These are phyloP conservation scores for Dendrocalamus latiflorus DNA, from an alignment of 202 grass and related monocot genomes.

Conservation along the genomic window DNA sequence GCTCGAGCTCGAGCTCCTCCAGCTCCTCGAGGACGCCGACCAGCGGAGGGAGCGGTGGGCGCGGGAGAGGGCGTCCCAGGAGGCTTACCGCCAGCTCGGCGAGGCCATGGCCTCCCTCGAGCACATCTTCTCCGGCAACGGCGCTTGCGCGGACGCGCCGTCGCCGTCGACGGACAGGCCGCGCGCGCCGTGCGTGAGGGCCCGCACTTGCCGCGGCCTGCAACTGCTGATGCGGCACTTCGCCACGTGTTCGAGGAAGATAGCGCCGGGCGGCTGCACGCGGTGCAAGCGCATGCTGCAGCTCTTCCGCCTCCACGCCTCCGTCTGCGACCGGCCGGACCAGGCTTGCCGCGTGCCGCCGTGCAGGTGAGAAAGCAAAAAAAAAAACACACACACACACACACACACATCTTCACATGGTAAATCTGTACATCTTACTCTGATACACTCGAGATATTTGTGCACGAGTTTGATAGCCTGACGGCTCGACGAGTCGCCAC, in stretches of 20 bases:
- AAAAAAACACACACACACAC: too few species aligned
- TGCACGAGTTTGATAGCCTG: neutral
- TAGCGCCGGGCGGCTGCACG: conserved; percentile 39
- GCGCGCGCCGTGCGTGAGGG: neutral
- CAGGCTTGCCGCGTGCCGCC: conserved; percentile 56
- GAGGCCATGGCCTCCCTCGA: conserved; percentile 62
- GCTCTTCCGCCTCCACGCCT: conserved; percentile 81
- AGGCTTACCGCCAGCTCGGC: conserved; percentile 47
- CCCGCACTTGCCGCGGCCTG: conserved; percentile 36
- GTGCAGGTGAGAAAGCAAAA: conserved; percentile 45
- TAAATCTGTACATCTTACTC: neutral
- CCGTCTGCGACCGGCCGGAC: conserved; percentile 44
- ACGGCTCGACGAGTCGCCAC: neutral
- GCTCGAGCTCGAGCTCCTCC: conserved; percentile 58
- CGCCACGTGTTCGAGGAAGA: conserved; percentile 42
- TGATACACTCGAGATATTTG: neutral
- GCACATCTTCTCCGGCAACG: conserved; percentile 33
- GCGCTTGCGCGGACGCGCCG: neutral
- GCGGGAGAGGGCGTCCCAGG: conserved; percentile 19
- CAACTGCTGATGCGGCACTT: conserved; percentile 59
- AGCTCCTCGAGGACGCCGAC: conserved; percentile 43
- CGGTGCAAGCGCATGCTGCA: conserved; percentile 65
- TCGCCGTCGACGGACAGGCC: neutral
- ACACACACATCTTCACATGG: neutral
- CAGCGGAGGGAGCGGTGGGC: conserved; percentile 45